Evolutionary conservation across 768 basidiomycete genomes (phyloP).

Genomic region (Kwoniella mangroviensis): DNA sequence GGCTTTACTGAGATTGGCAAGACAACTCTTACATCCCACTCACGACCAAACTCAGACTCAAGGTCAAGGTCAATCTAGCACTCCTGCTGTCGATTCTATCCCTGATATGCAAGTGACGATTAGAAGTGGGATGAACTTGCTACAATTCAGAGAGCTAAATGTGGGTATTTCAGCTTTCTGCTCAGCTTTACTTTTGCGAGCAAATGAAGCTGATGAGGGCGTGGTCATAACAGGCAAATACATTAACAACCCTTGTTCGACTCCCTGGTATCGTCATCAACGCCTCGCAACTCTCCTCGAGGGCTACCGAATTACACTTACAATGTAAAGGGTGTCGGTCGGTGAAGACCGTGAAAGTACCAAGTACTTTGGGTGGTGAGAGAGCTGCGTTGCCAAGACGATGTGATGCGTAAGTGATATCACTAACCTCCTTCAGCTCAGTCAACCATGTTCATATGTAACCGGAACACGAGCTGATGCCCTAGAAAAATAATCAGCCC

Average conservation of each 20-base stretch:
- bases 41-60: constrained; percentile 62
- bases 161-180: constrained; percentile 58
- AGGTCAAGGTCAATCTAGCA: constrained; percentile 20
- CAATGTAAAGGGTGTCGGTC: constrained; percentile 90
- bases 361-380: constrained; percentile 86
- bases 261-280: constrained; percentile 98
- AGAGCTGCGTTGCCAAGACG: constrained; percentile 80
- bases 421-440: neutral
- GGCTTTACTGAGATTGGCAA: constrained; percentile 82
- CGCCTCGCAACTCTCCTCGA: constrained; percentile 87
- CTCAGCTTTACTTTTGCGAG: neutral
- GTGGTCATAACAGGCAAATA: constrained; percentile 64
- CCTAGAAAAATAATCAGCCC: constrained; percentile 53
- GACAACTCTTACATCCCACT: constrained; percentile 79
- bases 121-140: constrained; percentile 86
- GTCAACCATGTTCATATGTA: neutral
- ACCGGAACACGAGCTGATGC: constrained; percentile 10
- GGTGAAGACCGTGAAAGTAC: constrained; percentile 75
- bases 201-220: neutral
- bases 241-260: constrained; percentile 93
- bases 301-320: constrained; percentile 87
- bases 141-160: constrained; percentile 89
- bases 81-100: constrained; percentile 58
- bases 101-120: constrained; percentile 85
- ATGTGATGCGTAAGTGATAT: constrained; percentile 70